A percentile compares a stretch with the other conserved stretches of the same genome.
Conservation (phyloP, 2,329 filamentous ascomycete genomes). For the Chaetomiaceae sp. region DNA sequence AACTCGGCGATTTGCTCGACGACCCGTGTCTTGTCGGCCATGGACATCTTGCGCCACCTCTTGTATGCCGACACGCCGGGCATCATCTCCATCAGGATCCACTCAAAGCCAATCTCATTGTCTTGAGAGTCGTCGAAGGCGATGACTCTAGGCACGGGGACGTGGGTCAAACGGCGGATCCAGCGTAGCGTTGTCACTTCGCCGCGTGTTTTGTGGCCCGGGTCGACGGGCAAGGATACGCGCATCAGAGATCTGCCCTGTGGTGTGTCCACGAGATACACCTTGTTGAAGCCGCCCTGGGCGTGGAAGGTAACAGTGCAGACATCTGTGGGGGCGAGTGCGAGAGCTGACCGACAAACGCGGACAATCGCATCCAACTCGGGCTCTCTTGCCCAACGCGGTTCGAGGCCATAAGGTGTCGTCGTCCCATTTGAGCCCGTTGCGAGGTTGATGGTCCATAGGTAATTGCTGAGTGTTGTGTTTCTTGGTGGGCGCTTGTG, state of each 20-base stretch:
- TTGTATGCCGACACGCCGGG: slow-evolving; percentile 23
- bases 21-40: slow-evolving; percentile 30
- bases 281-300: slow-evolving; percentile 7
- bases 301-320: slow-evolving; percentile 5
- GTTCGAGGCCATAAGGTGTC: too few species aligned
- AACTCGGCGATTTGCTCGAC: slow-evolving; percentile 31
- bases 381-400: too few species aligned
- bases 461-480: too few species aligned
- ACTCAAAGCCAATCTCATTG: slow-evolving; percentile 36
- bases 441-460: too few species aligned
- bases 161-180: slow-evolving; percentile 26
- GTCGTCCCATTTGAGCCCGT: too few species aligned
- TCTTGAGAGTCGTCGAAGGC: slow-evolving; percentile 28
- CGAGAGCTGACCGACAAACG: slow-evolving; percentile 5
- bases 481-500: too few species aligned
- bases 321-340: background rate
- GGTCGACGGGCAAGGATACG: slow-evolving; percentile 26
- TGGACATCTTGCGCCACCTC: slow-evolving; percentile 30
- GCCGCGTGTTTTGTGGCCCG: slow-evolving; percentile 20
- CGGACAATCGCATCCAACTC: too few species aligned
- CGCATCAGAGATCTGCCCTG: slow-evolving; percentile 18
- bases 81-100: slow-evolving; percentile 34
- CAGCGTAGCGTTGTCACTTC: slow-evolving; percentile 35
- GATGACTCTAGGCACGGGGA: slow-evolving; percentile 32
- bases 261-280: slow-evolving; percentile 3